Percentiles rank a stretch among this genome's conserved stretches.
These are phyloP conservation scores for Salvia hispanica DNA, from an alignment of 257 asterid genomes.

Conservation along the genomic window DNA sequence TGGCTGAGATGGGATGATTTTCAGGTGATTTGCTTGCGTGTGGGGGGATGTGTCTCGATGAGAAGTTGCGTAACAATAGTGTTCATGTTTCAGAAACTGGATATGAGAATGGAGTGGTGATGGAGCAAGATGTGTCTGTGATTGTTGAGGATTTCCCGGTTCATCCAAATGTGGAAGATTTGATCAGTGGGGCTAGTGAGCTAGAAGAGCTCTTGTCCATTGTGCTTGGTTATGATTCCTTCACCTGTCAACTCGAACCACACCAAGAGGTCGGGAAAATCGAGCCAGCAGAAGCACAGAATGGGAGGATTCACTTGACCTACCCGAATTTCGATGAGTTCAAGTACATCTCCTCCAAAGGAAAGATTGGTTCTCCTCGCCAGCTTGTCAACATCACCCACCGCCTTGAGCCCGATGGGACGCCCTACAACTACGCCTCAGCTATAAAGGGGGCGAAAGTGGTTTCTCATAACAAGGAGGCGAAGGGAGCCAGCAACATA, in stretches of 20 bases:
- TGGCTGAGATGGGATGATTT: conserved; percentile 19
- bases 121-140: conserved; percentile 43
- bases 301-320: conserved; percentile 51
- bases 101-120: conserved; percentile 31
- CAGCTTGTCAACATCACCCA: conserved; percentile 70
- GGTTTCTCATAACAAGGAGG: conserved; percentile 83
- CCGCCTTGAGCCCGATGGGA: conserved; percentile 89
- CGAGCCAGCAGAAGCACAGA: conserved; percentile 37
- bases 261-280: conserved; percentile 28
- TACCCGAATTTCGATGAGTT: conserved; percentile 82
- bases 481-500: conserved; percentile 83
- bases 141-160: conserved; percentile 35
- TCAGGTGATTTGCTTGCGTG: conserved; percentile 58
- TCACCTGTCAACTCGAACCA: conserved; percentile 47
- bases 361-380: conserved; percentile 46
- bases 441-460: conserved; percentile 93
- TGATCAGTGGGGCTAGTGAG: conserved; percentile 43
- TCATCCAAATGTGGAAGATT: conserved; percentile 33
- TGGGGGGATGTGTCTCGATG: conserved; percentile 42
- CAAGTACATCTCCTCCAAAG: conserved; percentile 60
- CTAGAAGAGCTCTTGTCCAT: conserved; percentile 51
- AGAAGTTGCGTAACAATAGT: conserved; percentile 34
- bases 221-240: conserved; percentile 48
- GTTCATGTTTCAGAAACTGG: conserved; percentile 42
- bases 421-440: conserved; percentile 85